These are phyloP conservation scores for Exutisphaerella laricina DNA, from an alignment of 2,329 filamentous ascomycete genomes.

Conservation along the genomic window DNA sequence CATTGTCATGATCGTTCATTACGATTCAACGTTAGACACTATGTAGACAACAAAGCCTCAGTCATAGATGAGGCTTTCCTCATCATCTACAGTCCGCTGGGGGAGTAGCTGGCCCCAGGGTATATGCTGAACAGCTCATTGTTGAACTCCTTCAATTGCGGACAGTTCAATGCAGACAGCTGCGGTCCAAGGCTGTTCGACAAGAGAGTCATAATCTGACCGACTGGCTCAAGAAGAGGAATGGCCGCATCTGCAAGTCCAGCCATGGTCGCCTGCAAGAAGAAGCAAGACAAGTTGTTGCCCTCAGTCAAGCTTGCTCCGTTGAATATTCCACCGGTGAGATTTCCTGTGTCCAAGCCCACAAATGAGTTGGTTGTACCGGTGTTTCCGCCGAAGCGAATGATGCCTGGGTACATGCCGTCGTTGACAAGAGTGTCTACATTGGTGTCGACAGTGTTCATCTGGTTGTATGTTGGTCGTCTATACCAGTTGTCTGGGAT, in stretches of 20 bases:
- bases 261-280: slow-evolving; percentile 22
- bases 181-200: slow-evolving; percentile 13
- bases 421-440: slow-evolving; percentile 11
- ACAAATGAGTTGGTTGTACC: slow-evolving; percentile 29
- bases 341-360: slow-evolving; percentile 30
- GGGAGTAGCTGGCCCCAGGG: slow-evolving; percentile 8
- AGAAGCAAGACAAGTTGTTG: slow-evolving; percentile 35
- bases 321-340: slow-evolving; percentile 42
- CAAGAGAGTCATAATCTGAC: slow-evolving; percentile 12
- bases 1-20: too few relatives aligned
- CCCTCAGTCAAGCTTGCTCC: slow-evolving; percentile 18
- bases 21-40: too few relatives aligned
- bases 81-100: not conserved
- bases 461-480: slow-evolving; percentile 26
- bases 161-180: slow-evolving; percentile 9
- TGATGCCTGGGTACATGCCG: slow-evolving; percentile 26
- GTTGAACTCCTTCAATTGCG: slow-evolving; percentile 14
- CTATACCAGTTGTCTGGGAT: slow-evolving; percentile 26
- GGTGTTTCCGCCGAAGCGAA: slow-evolving; percentile 29
- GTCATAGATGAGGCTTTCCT: too few relatives aligned
- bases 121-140: slow-evolving; percentile 15
- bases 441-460: slow-evolving; percentile 21
- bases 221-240: slow-evolving; percentile 15
- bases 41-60: too few relatives aligned
- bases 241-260: slow-evolving; percentile 25